phyloP scores from a whole-genome alignment of 352 stramenopile species.

The Pythium aquatile region DNA sequence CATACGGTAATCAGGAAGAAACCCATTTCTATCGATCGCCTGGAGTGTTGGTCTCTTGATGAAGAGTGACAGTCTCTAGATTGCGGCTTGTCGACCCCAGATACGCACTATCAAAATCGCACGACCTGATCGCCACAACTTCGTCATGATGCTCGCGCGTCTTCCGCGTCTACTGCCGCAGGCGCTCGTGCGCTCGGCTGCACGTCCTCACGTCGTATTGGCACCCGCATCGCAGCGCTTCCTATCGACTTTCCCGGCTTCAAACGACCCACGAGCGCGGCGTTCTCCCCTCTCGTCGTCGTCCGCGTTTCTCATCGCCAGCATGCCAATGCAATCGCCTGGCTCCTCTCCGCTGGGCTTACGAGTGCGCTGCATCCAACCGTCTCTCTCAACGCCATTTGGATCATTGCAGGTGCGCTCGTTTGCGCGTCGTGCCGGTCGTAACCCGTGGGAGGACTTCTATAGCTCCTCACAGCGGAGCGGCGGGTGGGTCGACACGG shows the following conservation, averaged over 20 bases:
- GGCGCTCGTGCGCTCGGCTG: background rate
- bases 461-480: constrained; percentile 16
- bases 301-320: background rate
- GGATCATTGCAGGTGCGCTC: constrained; percentile 24
- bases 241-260: background rate
- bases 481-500: constrained; percentile 44
- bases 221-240: constrained; percentile 8
- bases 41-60: background rate
- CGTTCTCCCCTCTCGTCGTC: background rate
- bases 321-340: background rate
- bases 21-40: background rate
- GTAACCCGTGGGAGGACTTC: constrained; percentile 19
- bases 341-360: background rate
- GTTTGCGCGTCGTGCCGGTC: constrained; percentile 31
- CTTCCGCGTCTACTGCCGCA: constrained; percentile 16
- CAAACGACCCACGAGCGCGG: background rate
- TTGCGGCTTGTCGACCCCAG: background rate
- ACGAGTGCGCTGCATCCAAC: background rate
- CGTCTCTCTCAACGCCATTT: background rate
- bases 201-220: background rate
- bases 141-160: constrained; percentile 15
- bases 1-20: background rate
- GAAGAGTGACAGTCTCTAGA: background rate
- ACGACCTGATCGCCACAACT: background rate
- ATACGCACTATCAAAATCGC: background rate